Base-by-base conservation (phyloP, 148 eudicot genomes). In the Vaccinium myrtillus region DNA sequence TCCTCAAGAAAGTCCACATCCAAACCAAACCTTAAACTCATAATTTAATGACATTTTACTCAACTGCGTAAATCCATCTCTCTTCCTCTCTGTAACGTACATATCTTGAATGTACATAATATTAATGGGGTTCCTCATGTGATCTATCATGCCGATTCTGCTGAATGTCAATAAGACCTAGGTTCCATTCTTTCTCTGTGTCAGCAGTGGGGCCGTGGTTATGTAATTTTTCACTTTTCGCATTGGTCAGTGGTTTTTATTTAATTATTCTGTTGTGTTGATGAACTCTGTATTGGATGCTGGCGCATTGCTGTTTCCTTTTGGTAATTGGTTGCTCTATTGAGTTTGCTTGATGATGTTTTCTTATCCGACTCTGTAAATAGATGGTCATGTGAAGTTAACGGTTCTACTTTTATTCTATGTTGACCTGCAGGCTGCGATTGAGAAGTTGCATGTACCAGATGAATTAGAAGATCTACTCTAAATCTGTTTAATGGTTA, bases 371-470 rank as follows among this genome's bases (percentile, higher is more conserved):
- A 2, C 43, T 12, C 49, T 43, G 27, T 14, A 63, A 65, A 65
- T 81, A 10, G 77, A 65, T 81, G 10, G 77, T 11, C 61, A 49
- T 48, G 27, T 81, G 5, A 43, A 83, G 8, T 58, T 1, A 53
- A 83, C n/a, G 6, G 25, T 76, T 83, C 27, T 23, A 1, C 36
- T 43, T 7, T 81, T 11, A 32, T 14, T 18, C 11, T 30, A 30
- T 14, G 9, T 6, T 56, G 46, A 48, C 75, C 25, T 63, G 78
- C 94, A 96, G 99, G 98, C 99, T 74, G 98, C 95, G 50, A 94
- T 96, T 67, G 99, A 96, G 87, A 96, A 96, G 92, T 91, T 96
- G 91, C 98, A 92, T 65, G 99, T 96, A 84, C 99, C 99, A 71
- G 99, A 96, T 55, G 97, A 93, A 55, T 82, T 93, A 65, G 98